Conservation (phyloP, 306 rosid species). For the Quercus engelmannii region DNA sequence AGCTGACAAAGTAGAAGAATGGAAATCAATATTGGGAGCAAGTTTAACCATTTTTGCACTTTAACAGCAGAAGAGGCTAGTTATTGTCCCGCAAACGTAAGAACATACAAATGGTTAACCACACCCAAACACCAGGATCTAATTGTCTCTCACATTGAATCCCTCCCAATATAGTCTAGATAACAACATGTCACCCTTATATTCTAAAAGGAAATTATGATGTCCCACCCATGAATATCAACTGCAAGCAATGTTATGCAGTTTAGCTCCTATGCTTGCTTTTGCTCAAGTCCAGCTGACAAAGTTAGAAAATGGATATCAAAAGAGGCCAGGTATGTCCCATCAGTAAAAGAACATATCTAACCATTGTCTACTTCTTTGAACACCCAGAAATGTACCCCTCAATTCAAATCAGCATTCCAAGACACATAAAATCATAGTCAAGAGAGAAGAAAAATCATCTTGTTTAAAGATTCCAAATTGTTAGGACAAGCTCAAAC, state of each 20-base stretch:
- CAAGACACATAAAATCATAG: too few species aligned
- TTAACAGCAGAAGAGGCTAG: conserved; percentile 23
- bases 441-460: too few species aligned
- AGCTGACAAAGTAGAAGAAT: conserved; percentile 18
- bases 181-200: background rate
- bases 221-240: conserved; percentile 34
- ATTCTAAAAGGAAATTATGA: background rate
- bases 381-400: too few species aligned
- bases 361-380: too few species aligned
- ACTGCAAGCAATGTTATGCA: background rate
- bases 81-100: conserved; percentile 26
- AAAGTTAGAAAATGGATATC: too few species aligned
- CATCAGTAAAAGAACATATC: too few species aligned
- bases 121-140: background rate
- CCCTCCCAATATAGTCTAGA: background rate
- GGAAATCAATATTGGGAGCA: conserved; percentile 31
- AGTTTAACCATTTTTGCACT: conserved; percentile 34
- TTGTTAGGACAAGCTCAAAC: too few species aligned
- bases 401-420: too few species aligned
- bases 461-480: too few species aligned
- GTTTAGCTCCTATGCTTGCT: too few species aligned
- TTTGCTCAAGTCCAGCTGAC: too few species aligned
- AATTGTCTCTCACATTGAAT: background rate
- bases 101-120: background rate
- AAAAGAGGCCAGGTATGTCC: too few species aligned